Conservation (phyloP, 768 basidiomycete species). For the Boletus speciosus region DNA sequence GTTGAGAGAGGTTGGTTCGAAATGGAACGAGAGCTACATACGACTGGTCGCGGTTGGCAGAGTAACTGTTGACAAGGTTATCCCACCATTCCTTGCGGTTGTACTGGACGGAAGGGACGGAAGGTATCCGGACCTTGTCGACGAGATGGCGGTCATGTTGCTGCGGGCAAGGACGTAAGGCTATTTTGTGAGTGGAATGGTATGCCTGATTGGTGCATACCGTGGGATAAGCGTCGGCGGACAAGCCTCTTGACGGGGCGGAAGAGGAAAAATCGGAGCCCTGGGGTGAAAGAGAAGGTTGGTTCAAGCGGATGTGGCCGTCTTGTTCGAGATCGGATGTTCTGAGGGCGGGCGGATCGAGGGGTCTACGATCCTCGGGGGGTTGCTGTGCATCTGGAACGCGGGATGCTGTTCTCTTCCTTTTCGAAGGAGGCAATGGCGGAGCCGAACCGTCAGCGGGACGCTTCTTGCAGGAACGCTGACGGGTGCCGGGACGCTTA, state of each 20-base stretch:
- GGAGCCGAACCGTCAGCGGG: conserved; percentile 52
- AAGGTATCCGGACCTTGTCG: conserved; percentile 28
- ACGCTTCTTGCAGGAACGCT: conserved; percentile 82
- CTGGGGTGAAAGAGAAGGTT: conserved; percentile 33
- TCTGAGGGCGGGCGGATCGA: conserved; percentile 25
- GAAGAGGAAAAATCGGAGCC: conserved; percentile 30
- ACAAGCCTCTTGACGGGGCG: conserved; percentile 23
- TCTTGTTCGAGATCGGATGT: conserved; percentile 28
- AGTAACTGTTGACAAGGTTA: conserved; percentile 42
- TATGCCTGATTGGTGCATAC: conserved; percentile 17
- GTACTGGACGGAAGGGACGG: conserved; percentile 32
- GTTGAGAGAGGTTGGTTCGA: not conserved
- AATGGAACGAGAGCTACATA: conserved; percentile 18
- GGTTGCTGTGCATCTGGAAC: conserved; percentile 33
- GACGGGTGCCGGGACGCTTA: conserved; percentile 80
- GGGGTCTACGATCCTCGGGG: conserved; percentile 25
- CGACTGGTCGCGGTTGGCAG: conserved; percentile 41
- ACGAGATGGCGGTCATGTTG: conserved; percentile 26
- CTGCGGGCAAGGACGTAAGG: conserved; percentile 16
- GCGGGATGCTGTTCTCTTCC: conserved; percentile 41
- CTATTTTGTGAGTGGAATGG: not conserved
- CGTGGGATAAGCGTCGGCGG: conserved; percentile 24
- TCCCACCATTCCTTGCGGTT: conserved; percentile 47
- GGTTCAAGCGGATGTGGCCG: conserved; percentile 21
- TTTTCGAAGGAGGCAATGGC: conserved; percentile 49